A percentile compares a stretch with the other conserved stretches of the same genome.
Evolutionary conservation across 1,139 yeast species (phyloP).

Genomic region (Suhomyces chickasaworum): DNA sequence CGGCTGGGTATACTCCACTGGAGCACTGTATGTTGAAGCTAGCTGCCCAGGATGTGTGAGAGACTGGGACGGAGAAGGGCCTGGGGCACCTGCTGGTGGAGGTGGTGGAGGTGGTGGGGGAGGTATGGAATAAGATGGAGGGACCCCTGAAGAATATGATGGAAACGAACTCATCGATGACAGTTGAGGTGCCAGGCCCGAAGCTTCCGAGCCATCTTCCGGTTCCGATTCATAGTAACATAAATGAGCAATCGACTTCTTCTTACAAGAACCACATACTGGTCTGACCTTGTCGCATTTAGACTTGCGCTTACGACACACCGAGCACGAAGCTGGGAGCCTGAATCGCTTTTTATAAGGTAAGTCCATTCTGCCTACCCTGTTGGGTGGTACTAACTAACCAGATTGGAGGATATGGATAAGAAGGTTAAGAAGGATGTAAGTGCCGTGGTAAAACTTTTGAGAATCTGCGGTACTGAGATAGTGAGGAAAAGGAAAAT

Average conservation of each 20-base stretch:
- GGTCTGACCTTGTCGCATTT: conserved; percentile 68
- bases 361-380: conserved; percentile 12
- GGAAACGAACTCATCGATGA: background rate
- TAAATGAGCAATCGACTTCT: conserved; percentile 72
- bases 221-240: conserved; percentile 58
- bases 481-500: background rate
- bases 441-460: background rate
- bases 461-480: no score
- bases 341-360: conserved; percentile 44
- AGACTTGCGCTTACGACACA: conserved; percentile 49
- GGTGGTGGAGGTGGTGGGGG: conserved; percentile 1
- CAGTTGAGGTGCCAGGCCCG: background rate
- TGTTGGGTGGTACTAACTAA: background rate
- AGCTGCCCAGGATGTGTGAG: background rate
- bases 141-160: background rate
- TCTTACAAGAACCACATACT: conserved; percentile 70
- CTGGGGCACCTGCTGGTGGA: conserved; percentile 3
- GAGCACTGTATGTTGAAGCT: background rate
- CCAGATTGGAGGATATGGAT: background rate
- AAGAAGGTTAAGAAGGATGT: background rate
- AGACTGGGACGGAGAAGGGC: background rate
- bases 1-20: background rate
- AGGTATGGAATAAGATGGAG: background rate
- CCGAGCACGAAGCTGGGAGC: conserved; percentile 49
- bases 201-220: conserved; percentile 7